Conservation (phyloP, 306 rosid species). For the barrel medic (Medicago truncatula) region DNA sequence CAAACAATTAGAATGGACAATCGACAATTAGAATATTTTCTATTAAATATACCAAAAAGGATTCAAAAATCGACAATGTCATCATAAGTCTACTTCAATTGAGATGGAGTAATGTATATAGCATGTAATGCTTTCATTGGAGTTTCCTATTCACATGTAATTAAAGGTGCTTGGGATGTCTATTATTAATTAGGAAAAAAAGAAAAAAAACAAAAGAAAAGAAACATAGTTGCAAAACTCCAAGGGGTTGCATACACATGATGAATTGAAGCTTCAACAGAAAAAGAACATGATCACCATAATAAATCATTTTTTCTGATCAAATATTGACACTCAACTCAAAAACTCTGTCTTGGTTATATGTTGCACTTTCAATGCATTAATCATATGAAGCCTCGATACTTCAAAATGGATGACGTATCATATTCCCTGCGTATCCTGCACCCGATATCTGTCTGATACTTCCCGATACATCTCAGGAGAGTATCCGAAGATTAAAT, state of each 20-base stretch:
- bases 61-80: background rate
- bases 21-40: conserved; percentile 6
- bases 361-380: background rate
- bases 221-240: conserved; percentile 1
- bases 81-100: conserved; percentile 6
- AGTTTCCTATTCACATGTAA: background rate
- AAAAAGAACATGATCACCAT: background rate
- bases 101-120: background rate
- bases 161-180: background rate
- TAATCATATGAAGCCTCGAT: background rate
- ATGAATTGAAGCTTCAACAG: conserved; percentile 8
- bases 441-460: too few relatives aligned
- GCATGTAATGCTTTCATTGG: background rate
- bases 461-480: too few relatives aligned
- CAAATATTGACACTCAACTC: background rate
- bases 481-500: too few relatives aligned
- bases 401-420: too few relatives aligned
- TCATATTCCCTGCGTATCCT: too few relatives aligned
- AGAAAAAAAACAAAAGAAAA: background rate
- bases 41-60: background rate
- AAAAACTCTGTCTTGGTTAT: too few relatives aligned
- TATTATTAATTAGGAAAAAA: background rate
- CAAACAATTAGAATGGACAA: background rate
- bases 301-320: too few relatives aligned
- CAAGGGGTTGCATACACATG: background rate